These are phyloP conservation scores for Gossypium longicalyx DNA, from an alignment of 345 rosid species.

Conservation along the genomic window DNA sequence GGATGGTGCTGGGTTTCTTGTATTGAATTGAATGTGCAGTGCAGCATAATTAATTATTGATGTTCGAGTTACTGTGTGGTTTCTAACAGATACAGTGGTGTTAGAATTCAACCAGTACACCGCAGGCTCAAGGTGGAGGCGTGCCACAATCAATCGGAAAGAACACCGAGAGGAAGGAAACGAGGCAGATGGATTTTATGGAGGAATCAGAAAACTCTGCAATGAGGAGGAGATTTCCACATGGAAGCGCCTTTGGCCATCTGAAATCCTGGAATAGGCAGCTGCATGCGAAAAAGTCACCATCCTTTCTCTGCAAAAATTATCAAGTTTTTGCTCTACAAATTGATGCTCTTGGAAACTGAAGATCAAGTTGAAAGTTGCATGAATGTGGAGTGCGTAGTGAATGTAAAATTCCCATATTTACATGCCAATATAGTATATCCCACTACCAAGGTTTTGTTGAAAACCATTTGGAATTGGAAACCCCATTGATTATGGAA, in stretches of 20 bases:
- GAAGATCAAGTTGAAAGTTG: neutral
- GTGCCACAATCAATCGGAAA: conserved; percentile 43
- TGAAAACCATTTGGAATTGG: neutral
- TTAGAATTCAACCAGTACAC: conserved; percentile 71
- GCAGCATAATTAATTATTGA: neutral
- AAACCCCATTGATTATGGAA: neutral
- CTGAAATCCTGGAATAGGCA: conserved; percentile 49
- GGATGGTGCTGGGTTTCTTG: no score
- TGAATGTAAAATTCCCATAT: conserved; percentile 11
- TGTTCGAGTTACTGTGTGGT: conserved; percentile 2
- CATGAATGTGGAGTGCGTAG: neutral
- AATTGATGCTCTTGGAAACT: neutral
- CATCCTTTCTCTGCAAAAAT: neutral
- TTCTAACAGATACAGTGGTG: conserved; percentile 50
- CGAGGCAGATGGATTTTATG: conserved; percentile 83
- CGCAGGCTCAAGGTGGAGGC: conserved; percentile 74
- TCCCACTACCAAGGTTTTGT: neutral
- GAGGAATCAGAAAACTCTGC: conserved; percentile 69
- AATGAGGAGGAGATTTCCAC: conserved; percentile 52
- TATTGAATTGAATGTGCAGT: neutral
- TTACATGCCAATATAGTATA: neutral
- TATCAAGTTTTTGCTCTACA: neutral
- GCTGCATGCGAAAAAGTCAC: conserved; percentile 1
- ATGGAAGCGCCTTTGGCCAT: conserved; percentile 77
- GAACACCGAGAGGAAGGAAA: conserved; percentile 77